Evolutionary conservation across 2,329 filamentous ascomycete genomes (phyloP).

Genomic region (Rutstroemia sp.): DNA sequence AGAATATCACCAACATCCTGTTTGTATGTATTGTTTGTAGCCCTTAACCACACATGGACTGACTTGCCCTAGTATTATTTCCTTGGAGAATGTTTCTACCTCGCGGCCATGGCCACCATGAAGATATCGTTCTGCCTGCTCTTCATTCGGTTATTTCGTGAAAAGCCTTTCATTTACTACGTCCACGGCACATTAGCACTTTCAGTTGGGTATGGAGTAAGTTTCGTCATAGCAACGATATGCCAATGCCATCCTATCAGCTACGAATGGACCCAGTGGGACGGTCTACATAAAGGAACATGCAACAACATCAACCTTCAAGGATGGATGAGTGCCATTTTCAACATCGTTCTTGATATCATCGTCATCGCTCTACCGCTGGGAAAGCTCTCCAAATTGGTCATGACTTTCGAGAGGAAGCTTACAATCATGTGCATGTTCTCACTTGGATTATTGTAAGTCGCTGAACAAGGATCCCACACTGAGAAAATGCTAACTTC

Average conservation of each 20-base stretch:
- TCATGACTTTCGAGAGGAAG: conserved; percentile 40
- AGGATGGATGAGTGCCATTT: conserved; percentile 41
- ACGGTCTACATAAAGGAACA: conserved; percentile 36
- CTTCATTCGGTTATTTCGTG: conserved; percentile 46
- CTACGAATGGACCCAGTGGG: conserved; percentile 47
- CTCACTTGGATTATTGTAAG: not conserved
- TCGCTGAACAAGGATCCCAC: too few species aligned
- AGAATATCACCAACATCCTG: conserved; percentile 3
- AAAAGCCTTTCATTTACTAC: conserved; percentile 27
- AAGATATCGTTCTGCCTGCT: conserved; percentile 47
- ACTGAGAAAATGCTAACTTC: not conserved
- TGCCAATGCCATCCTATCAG: conserved; percentile 38
- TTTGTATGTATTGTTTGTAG: not conserved
- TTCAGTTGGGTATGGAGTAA: conserved; percentile 18
- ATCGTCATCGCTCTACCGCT: conserved; percentile 45
- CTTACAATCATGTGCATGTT: conserved; percentile 42
- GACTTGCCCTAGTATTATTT: conserved; percentile 2
- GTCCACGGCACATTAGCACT: conserved; percentile 26
- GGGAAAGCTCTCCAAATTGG: conserved; percentile 35
- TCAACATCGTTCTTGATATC: conserved; percentile 45
- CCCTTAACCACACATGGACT: not conserved
- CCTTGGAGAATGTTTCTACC: conserved; percentile 11
- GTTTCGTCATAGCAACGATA: conserved; percentile 3
- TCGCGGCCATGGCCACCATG: conserved; percentile 4
- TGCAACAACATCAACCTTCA: conserved; percentile 44